Evolutionary conservation across 495 filamentous ascomycete species (phyloP), one percentile per base, ranked within the genome.

Genomic region (Daldinia loculata): DNA sequence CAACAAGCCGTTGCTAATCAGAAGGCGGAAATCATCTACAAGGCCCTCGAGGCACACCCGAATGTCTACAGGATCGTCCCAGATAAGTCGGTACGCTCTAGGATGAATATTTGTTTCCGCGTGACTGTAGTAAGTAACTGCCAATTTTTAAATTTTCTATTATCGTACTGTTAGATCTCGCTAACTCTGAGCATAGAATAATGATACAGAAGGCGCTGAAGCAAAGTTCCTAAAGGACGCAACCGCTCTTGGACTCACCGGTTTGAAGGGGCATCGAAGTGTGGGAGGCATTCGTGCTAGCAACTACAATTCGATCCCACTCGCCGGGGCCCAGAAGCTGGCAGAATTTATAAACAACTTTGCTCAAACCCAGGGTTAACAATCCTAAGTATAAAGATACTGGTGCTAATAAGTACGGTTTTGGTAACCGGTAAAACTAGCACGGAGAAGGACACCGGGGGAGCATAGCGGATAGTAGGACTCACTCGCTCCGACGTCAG

Each of bases 31-130:
- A 75, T 91, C 34, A 84, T 98, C 60, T 98, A 98, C 76, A 82
- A 79, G 0, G 87, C 87, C 3, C 82, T 97, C 41, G 93, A 95
- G 67, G 85, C 83, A n/a, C 83, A 91, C 75, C 87, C 90, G 0
- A 77, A 87, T 0, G 82, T 89, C 26, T 97, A 93, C 80, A 81
- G 79, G 45, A 85, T 97, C 22, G 91, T 97, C 4, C 90, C 92
- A 0, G 85, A 89, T 66, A 91, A 89, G 80, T 81, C 79, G 53
- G 89, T 87, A 7, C 89, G 94, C 50, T 94, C 91, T 63, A 82
- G 93, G 43, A 97, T 97, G 92, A 97, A 98, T 79, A 89, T 97
- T 52, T 97, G 93, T 83, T 95, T 95, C 83, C 84, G 93, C 22
- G 87, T 95, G 4, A 84, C 65, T 63, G 82, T 82, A 76, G 83